Conservation (phyloP, 129 eudicot genomes). For the Centella asiatica region DNA sequence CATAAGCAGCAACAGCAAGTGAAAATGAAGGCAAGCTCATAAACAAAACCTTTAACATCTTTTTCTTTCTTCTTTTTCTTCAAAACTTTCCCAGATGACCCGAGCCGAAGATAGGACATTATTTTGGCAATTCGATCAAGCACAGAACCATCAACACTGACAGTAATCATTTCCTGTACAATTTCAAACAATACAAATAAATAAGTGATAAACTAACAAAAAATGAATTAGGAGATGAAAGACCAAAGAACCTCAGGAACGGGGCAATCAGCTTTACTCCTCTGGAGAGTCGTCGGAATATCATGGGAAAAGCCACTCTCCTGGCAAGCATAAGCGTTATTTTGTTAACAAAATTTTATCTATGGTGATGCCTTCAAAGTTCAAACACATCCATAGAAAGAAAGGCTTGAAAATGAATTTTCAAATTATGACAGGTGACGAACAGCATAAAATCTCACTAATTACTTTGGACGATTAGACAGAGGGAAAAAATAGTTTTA, state of each 20-base stretch:
- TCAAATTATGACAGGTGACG: not conserved
- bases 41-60: slow-evolving; percentile 60
- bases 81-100: slow-evolving; percentile 95
- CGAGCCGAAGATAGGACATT: slow-evolving; percentile 97
- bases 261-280: slow-evolving; percentile 98
- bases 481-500: too few species aligned
- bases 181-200: not conserved
- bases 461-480: not conserved
- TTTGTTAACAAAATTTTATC: slow-evolving; percentile 14
- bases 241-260: slow-evolving; percentile 66
- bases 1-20: not conserved
- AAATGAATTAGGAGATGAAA: not conserved
- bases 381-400: not conserved
- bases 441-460: not conserved
- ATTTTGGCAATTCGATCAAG: slow-evolving; percentile 90
- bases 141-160: slow-evolving; percentile 92
- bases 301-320: slow-evolving; percentile 85
- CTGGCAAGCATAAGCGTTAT: slow-evolving; percentile 35
- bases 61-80: slow-evolving; percentile 95
- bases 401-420: too few species aligned
- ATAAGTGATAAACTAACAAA: slow-evolving; percentile 12
- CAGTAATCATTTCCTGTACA: slow-evolving; percentile 90
- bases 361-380: not conserved
- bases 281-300: slow-evolving; percentile 88
- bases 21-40: not conserved